Conservation (phyloP, 2,329 filamentous ascomycete genomes). For the Pseudocercospora vitis region DNA sequence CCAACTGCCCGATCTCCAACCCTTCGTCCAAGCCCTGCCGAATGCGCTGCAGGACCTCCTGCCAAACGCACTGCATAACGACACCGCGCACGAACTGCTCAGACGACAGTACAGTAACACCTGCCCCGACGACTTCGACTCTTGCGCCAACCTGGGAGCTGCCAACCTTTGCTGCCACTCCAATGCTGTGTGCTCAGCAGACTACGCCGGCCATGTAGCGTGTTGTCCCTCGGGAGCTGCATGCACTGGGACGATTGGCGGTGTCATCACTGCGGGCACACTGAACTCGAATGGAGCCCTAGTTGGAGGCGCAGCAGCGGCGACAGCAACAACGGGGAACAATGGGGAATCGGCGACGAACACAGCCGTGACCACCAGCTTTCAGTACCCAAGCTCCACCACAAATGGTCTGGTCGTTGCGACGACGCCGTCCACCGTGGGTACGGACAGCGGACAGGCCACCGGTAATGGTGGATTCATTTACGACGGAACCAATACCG, state of each 20-base stretch:
- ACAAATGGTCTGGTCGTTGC: slow-evolving; percentile 30
- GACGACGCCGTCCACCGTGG: slow-evolving; percentile 20
- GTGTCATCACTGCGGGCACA: slow-evolving; percentile 38
- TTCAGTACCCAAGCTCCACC: slow-evolving; percentile 26
- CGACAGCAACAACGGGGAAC: slow-evolving; percentile 23
- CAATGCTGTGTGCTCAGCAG: slow-evolving; percentile 56
- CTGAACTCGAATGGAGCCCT: slow-evolving; percentile 30
- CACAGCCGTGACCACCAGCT: slow-evolving; percentile 24
- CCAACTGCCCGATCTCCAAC: slow-evolving; percentile 31
- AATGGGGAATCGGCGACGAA: slow-evolving; percentile 20
- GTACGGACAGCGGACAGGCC: slow-evolving; percentile 14
- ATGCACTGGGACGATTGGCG: slow-evolving; percentile 57
- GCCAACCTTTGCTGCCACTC: slow-evolving; percentile 57
- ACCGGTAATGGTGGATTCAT: slow-evolving; percentile 33
- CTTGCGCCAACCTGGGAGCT: slow-evolving; percentile 55
- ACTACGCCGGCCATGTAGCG: slow-evolving; percentile 58
- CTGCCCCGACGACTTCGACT: slow-evolving; percentile 55
- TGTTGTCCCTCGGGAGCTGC: slow-evolving; percentile 60
- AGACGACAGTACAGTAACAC: slow-evolving; percentile 40
- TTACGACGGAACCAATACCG: slow-evolving; percentile 34
- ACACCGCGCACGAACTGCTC: slow-evolving; percentile 31
- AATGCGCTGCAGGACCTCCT: slow-evolving; percentile 29
- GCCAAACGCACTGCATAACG: slow-evolving; percentile 22
- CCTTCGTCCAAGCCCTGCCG: slow-evolving; percentile 35
- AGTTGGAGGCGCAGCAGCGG: slow-evolving; percentile 28